Conservation (phyloP, 2,329 filamentous ascomycete species). For the Thermoascus crustaceus region DNA sequence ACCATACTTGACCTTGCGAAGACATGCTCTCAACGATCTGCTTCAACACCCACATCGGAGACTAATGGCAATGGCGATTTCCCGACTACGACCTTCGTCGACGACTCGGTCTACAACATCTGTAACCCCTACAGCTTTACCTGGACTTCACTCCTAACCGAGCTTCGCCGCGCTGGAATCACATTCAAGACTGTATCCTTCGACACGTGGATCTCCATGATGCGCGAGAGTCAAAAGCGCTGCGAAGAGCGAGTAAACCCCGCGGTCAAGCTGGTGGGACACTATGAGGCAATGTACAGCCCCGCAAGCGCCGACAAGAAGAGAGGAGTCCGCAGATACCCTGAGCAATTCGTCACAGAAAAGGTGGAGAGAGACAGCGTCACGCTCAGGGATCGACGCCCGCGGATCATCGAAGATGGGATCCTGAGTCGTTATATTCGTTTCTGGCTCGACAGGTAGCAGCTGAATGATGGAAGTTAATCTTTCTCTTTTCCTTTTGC, state of each 20-base stretch:
- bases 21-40: neutral
- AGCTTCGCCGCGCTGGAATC: constrained; percentile 22
- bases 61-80: too few species aligned
- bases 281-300: constrained; percentile 24
- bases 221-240: constrained; percentile 20
- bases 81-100: too few species aligned
- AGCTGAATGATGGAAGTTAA: neutral
- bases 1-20: neutral
- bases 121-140: constrained; percentile 24
- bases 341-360: constrained; percentile 17
- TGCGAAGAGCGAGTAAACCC: constrained; percentile 24
- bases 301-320: neutral
- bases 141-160: constrained; percentile 26
- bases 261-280: constrained; percentile 23
- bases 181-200: constrained; percentile 27
- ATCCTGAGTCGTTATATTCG: constrained; percentile 21
- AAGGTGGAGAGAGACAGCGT: constrained; percentile 22
- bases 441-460: constrained; percentile 23
- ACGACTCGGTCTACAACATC: constrained; percentile 24
- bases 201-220: constrained; percentile 24
- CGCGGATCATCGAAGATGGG: constrained; percentile 24
- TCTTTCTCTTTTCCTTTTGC: too few species aligned
- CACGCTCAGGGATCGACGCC: constrained; percentile 18
- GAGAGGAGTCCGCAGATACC: neutral
- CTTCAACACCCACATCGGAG: neutral